These are phyloP conservation scores for Spinacia oleracea DNA, from an alignment of 179 eudicot species.

Conservation along the genomic window DNA sequence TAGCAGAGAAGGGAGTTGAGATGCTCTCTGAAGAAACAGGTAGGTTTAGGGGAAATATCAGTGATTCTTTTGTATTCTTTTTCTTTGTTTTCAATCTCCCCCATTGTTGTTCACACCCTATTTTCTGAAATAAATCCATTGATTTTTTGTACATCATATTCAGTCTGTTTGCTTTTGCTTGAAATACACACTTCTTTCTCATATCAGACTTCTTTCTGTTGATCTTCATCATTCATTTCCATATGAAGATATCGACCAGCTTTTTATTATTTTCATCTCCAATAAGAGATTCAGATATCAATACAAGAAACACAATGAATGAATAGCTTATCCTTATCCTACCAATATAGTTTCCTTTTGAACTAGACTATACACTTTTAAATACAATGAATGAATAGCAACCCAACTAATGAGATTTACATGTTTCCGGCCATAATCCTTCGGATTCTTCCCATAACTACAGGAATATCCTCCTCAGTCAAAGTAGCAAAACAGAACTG, in stretches of 20 bases:
- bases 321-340: slow-evolving; percentile 15
- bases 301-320: too few relatives aligned
- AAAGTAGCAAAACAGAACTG: slow-evolving; percentile 62
- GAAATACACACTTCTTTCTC: neutral
- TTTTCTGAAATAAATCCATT: slow-evolving; percentile 36
- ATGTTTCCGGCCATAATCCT: slow-evolving; percentile 48
- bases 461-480: slow-evolving; percentile 55
- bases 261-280: neutral
- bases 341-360: slow-evolving; percentile 21
- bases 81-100: slow-evolving; percentile 20
- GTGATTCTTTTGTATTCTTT: slow-evolving; percentile 51
- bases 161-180: neutral
- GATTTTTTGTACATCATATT: slow-evolving; percentile 24
- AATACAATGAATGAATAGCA: slow-evolving; percentile 33
- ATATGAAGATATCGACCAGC: neutral
- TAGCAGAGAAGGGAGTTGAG: slow-evolving; percentile 18
- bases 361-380: slow-evolving; percentile 32
- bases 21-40: slow-evolving; percentile 14
- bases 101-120: slow-evolving; percentile 35
- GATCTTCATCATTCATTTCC: neutral
- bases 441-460: slow-evolving; percentile 62
- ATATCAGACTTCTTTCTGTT: neutral
- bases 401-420: slow-evolving; percentile 45
- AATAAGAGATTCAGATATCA: neutral
- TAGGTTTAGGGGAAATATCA: slow-evolving; percentile 28